Percentiles rank a stretch among this genome's conserved stretches.
These are phyloP conservation scores for Populus nigra DNA, from an alignment of 345 rosid species.

Conservation along the genomic window DNA sequence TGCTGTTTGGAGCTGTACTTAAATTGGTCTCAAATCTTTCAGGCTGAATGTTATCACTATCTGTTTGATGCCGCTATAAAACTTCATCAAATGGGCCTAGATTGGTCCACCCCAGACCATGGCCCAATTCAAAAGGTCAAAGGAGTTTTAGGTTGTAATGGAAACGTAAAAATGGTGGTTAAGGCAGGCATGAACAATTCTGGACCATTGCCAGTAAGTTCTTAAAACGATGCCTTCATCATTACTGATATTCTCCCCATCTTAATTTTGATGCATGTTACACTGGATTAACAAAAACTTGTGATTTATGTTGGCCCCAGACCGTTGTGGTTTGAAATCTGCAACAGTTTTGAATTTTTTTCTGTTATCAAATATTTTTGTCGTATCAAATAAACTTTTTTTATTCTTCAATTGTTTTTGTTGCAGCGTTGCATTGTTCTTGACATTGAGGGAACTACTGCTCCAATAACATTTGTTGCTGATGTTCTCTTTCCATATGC, in stretches of 20 bases:
- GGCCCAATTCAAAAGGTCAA: conserved; percentile 52
- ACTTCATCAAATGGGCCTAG: conserved; percentile 76
- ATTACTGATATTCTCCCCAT: background rate
- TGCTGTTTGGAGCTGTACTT: conserved; percentile 7
- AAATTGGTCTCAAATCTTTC: conserved; percentile 24
- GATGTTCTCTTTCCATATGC: conserved; percentile 96
- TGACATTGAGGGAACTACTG: conserved; percentile 97
- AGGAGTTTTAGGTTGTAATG: conserved; percentile 31
- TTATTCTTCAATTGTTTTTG: conserved; percentile 23
- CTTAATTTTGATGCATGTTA: background rate
- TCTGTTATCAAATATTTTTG: background rate
- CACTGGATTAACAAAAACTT: background rate
- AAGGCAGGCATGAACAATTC: conserved; percentile 43
- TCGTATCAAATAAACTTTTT: background rate
- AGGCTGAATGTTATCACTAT: conserved; percentile 94
- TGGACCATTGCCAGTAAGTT: conserved; percentile 48
- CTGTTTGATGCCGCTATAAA: conserved; percentile 92
- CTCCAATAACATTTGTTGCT: conserved; percentile 87
- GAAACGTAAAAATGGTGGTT: conserved; percentile 26
- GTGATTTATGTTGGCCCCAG: background rate
- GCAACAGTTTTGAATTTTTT: background rate
- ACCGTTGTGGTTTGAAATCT: background rate
- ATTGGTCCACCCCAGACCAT: conserved; percentile 71
- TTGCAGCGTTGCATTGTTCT: conserved; percentile 81
- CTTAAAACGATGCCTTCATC: background rate